Base-by-base conservation (phyloP, 2,329 filamentous ascomycete genomes). In the Penicillium sp. region DNA sequence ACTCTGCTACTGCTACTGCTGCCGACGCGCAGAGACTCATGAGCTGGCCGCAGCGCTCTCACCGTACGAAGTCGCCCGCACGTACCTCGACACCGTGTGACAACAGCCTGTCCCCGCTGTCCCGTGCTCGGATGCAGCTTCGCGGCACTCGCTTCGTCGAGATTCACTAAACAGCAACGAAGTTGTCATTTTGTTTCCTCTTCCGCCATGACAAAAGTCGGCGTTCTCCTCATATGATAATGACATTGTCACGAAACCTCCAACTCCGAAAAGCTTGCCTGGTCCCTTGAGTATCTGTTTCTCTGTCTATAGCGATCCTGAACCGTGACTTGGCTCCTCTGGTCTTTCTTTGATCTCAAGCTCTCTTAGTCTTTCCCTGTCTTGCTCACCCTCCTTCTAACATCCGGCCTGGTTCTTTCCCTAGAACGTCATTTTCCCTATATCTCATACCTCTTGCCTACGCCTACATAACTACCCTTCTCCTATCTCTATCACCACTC, bases 21-120 rank as follows among this genome's bases (percentile, higher is more conserved):
- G 60, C 60, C 27, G 68, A 69, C 49, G 69, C 72, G 4, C 68
- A 72, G 19, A 69, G 66, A 40, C 59, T 75, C 11, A 72, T 74
- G 64, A 71, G 62, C 50, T 75, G 71, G 67, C 64, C 73, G 2
- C 66, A 66, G 22, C 66, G 66, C 46, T 52, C 63, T 7, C 54
- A 51, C 14, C 52, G 60, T 31, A 49, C 53, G 14, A 61, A 55
- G 4, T 43, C 54, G 22, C 50, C 56, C 18, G 50, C 58, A 27
- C 51, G 54, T 18, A 47, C 41, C n/a, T 49, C 43, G n/a, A 18
- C 35, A 11, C 50, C 46, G 7, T 66, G 58, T 31, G 59, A 62
- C 13, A 58, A 54, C 40, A 65, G 62, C 50, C 33, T 66, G 22
- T 64, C 63, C 14, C 63, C 66, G 14, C 55, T 64, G 16, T 61